phyloP scores from a whole-genome alignment of 1,284 basidiomycete species.

The Microstroma glucosiphilum region DNA sequence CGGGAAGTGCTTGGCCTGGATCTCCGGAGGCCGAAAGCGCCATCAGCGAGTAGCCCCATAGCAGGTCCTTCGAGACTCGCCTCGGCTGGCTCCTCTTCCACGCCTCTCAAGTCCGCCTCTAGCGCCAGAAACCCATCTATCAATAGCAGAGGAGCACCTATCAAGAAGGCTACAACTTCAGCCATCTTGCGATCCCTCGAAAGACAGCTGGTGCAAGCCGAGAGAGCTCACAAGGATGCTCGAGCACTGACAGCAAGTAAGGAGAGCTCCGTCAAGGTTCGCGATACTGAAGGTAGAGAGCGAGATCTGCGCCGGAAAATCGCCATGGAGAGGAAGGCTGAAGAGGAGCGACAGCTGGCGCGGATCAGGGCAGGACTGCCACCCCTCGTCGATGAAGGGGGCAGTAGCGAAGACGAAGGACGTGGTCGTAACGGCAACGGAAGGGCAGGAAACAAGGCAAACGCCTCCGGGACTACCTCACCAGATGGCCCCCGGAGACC shows the following conservation, averaged over 20 bases:
- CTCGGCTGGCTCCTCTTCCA: background rate
- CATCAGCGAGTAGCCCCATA: background rate
- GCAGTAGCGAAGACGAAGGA: background rate
- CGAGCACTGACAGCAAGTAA: background rate
- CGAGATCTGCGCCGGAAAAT: background rate
- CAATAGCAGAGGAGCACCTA: no score
- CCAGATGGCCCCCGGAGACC: background rate
- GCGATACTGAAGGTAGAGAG: background rate
- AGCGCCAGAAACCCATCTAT: no score
- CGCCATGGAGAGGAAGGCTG: background rate
- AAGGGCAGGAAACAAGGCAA: background rate
- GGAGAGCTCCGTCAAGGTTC: background rate
- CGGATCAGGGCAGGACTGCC: conserved; percentile 3
- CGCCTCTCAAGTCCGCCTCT: background rate
- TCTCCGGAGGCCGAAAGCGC: background rate
- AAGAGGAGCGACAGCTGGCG: background rate
- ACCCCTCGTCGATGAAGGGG: background rate
- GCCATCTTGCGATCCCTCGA: background rate
- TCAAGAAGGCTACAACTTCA: no score
- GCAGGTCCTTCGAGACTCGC: background rate
- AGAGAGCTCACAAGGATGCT: background rate
- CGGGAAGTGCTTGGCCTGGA: background rate
- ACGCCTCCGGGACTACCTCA: background rate
- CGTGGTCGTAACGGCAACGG: background rate
- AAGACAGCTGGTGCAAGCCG: background rate